These are phyloP conservation scores for Waltergamsia citrina DNA, from an alignment of 2,329 filamentous ascomycete species.

Conservation along the genomic window DNA sequence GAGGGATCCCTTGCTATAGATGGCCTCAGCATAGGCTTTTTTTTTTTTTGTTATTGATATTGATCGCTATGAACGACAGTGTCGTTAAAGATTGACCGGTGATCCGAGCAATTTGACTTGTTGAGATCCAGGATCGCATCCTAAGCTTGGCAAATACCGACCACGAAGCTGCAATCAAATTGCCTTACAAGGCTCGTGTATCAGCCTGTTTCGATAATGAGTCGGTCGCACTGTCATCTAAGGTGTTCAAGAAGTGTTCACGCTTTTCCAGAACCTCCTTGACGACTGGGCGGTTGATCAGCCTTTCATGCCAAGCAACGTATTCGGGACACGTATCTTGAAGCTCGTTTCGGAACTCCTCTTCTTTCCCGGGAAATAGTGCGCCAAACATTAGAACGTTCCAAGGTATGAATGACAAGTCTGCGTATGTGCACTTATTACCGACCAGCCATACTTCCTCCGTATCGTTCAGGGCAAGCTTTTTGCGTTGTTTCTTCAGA, in stretches of 20 bases:
- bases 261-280: neutral
- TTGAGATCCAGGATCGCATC: too few relatives aligned
- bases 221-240: neutral
- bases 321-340: neutral
- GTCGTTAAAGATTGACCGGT: too few relatives aligned
- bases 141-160: too few relatives aligned
- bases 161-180: too few relatives aligned
- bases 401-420: conserved; percentile 20
- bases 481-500: conserved; percentile 7
- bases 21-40: too few relatives aligned
- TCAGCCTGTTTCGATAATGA: too few relatives aligned
- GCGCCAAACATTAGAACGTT: neutral
- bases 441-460: conserved; percentile 25
- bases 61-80: too few relatives aligned
- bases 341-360: too few relatives aligned
- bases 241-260: neutral
- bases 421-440: conserved; percentile 29
- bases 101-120: too few relatives aligned
- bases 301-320: neutral
- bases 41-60: too few relatives aligned
- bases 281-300: neutral
- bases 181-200: too few relatives aligned
- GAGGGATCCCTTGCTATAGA: too few relatives aligned
- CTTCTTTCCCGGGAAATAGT: neutral
- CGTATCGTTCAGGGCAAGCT: neutral